Evolutionary conservation across 768 basidiomycete genomes (phyloP).

Genomic region (Crucibulum laeve): DNA sequence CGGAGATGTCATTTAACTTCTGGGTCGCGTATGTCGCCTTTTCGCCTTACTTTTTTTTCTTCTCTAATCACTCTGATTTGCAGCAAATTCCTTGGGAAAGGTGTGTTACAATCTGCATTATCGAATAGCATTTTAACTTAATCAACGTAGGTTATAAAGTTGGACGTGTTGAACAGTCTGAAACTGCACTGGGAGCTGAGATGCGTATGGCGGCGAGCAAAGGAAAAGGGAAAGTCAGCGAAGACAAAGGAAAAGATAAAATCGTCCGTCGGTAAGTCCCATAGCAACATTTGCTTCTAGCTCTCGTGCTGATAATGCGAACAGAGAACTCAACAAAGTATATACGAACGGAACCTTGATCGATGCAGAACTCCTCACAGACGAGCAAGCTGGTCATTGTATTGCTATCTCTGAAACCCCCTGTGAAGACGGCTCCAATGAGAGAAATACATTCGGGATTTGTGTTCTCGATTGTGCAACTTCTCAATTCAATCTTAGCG

Average conservation of each 20-base stretch:
- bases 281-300: not conserved
- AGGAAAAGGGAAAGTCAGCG: slow-evolving; percentile 49
- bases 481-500: slow-evolving; percentile 88
- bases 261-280: slow-evolving; percentile 73
- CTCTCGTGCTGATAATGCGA: not conserved
- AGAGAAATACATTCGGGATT: slow-evolving; percentile 69
- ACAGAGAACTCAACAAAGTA: slow-evolving; percentile 88
- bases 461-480: slow-evolving; percentile 94
- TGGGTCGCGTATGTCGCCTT: slow-evolving; percentile 73
- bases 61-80: slow-evolving; percentile 2
- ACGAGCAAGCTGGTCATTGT: slow-evolving; percentile 95
- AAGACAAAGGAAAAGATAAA: slow-evolving; percentile 70
- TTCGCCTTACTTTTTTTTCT: not conserved
- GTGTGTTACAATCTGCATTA: slow-evolving; percentile 21
- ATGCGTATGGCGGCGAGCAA: slow-evolving; percentile 84
- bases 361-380: slow-evolving; percentile 81
- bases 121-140: not conserved
- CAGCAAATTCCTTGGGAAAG: slow-evolving; percentile 83
- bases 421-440: slow-evolving; percentile 33
- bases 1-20: slow-evolving; percentile 89
- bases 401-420: slow-evolving; percentile 77
- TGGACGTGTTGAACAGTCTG: slow-evolving; percentile 93
- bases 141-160: slow-evolving; percentile 74
- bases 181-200: slow-evolving; percentile 95
- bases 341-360: slow-evolving; percentile 96